Conservation (phyloP, 2,329 filamentous ascomycete species). For the Helicocarpus griseus region DNA sequence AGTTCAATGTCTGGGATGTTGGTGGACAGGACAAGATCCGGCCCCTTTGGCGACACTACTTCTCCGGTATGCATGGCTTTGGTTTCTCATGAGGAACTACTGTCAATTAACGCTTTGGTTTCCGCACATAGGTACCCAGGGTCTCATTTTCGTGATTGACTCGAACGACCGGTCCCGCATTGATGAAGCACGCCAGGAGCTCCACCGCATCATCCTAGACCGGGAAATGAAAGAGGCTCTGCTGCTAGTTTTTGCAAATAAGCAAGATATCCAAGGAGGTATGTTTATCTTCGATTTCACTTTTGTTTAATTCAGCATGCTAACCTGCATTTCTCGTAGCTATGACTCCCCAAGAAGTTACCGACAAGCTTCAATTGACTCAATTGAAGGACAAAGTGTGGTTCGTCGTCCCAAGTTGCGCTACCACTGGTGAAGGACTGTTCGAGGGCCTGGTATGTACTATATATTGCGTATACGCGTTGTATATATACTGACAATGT, state of each 20-base stretch:
- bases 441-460: slow-evolving; percentile 61
- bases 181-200: slow-evolving; percentile 83
- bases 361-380: slow-evolving; percentile 63
- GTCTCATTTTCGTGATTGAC: slow-evolving; percentile 97
- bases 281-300: slow-evolving; percentile 21
- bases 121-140: slow-evolving; percentile 65
- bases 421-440: slow-evolving; percentile 70
- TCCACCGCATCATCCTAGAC: slow-evolving; percentile 96
- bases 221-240: slow-evolving; percentile 95
- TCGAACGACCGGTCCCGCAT: slow-evolving; percentile 85
- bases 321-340: slow-evolving; percentile 38
- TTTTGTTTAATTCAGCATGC: background rate
- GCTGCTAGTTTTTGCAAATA: slow-evolving; percentile 94
- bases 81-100: background rate
- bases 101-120: background rate
- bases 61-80: slow-evolving; percentile 52
- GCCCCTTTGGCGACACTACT: slow-evolving; percentile 96
- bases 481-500: background rate
- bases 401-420: slow-evolving; percentile 76
- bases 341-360: slow-evolving; percentile 71
- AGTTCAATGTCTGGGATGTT: slow-evolving; percentile 99
- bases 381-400: slow-evolving; percentile 76
- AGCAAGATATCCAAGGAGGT: slow-evolving; percentile 88
- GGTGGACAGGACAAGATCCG: slow-evolving; percentile 98
- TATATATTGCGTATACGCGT: background rate